Evolutionary conservation across 768 basidiomycete species (phyloP), one percentile per base, ranked within the genome.

Genomic region (Lentinula lateritia): DNA sequence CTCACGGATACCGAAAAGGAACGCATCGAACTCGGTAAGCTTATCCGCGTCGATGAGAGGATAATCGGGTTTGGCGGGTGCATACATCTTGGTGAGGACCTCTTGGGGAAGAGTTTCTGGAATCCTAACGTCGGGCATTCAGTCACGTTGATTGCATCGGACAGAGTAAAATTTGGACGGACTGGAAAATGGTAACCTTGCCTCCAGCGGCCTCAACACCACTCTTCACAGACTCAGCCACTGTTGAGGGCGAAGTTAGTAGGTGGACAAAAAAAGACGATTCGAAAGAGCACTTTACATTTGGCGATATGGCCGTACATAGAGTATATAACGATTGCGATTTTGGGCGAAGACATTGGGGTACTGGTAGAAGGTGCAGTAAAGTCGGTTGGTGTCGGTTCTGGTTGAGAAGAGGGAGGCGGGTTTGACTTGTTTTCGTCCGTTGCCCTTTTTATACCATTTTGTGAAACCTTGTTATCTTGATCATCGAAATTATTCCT

Each of bases 21-120:
- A 86, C 5, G 83, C 92, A 66, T 95, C 90, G 68, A 80, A 89
- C 5, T 78, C 61, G 18, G 74, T 65, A 55, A 96, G 78, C 46
- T 62, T 75, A 0, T 76, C 72, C 28, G 87, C 80, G 2, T 73
- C 76, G 67, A 92, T 76, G 65, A 90, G 68, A 3, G 92, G 91
- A 72, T 92, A 92, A 65, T 81, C 73, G 52, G 83, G 83, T 72
- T 91, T 92, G 28, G 87, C 72, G 8, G 87, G 83, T 3, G 90
- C 91, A 63, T 87, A 73, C 85, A 96, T 83, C 70, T 81, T 81
- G 52, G 69, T 67, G 43, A 94, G 79, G 53, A 93, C 70, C 6
- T 92, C 89, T 9, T 79, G 69, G 2, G 88, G 67, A 54, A 95
- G 87, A 0, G 92, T 95, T 76, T 95, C 93, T 55, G 85, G 68